Conservation (phyloP, 106 monocot species). For the Agapanthus africanus region DNA sequence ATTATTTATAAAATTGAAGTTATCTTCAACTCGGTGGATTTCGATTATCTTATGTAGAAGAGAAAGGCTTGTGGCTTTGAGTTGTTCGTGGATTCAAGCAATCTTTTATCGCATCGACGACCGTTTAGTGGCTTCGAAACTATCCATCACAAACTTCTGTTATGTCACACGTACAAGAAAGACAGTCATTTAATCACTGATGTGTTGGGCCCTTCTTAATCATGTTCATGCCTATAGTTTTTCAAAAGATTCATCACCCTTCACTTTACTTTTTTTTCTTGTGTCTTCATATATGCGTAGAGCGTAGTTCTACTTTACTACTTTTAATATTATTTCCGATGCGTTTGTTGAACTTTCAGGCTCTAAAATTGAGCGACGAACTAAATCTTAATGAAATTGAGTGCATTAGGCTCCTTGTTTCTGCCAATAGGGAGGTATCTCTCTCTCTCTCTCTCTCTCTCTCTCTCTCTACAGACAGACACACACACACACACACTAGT, state of each 20-base stretch:
- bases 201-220: background rate
- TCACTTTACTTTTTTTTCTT: background rate
- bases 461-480: no score
- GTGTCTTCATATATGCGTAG: background rate
- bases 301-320: no score
- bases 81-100: no score
- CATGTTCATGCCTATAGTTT: background rate
- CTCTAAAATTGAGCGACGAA: slow-evolving; percentile 84
- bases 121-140: no score
- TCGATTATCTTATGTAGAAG: no score
- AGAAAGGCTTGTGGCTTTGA: no score
- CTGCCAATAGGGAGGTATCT: slow-evolving; percentile 85
- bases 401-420: slow-evolving; percentile 71
- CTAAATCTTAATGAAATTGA: slow-evolving; percentile 94
- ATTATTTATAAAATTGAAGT: no score
- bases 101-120: no score
- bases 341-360: slow-evolving; percentile 28
- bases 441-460: slow-evolving; percentile 8
- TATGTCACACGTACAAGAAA: background rate
- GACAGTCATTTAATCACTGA: background rate
- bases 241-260: background rate
- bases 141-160: no score
- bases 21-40: no score
- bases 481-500: no score
- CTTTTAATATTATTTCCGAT: slow-evolving; percentile 1